Evolutionary conservation across 2,329 filamentous ascomycete species (phyloP), one percentile per base, ranked within the genome.

Genomic region (Ophiostoma ulmi): DNA sequence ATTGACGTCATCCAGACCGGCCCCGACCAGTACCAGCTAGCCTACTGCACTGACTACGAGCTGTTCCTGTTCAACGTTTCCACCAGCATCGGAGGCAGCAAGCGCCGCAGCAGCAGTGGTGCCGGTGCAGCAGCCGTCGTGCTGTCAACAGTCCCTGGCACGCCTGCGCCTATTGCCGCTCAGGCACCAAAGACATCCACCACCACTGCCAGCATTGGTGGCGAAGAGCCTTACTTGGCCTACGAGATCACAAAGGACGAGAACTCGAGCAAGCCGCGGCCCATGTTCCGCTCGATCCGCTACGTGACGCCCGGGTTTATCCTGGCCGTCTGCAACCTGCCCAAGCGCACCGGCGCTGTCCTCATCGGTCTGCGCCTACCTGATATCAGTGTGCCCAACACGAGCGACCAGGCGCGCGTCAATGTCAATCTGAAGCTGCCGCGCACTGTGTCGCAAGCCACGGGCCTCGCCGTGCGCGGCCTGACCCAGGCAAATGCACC

Each of bases 11-110:
- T 86, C 67, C 88, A 91, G 78, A 86, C 83, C 7, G 85, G 84
- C 17, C 82, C 86, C 20, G 83, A 86, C 48, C 82, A 85, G 55
- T 95, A 91, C 78, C 86, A 89, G 74, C 81, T 97, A 70, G 90
- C 89, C 3, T 97, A 93, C 79, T 94, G 91, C 79, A 89, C 91
- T 75, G 89, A 92, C 74, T 83, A 90, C 77, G 88, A 93, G 74
- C 84, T 98, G 67, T 91, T 89, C 79, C 81, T 90, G 48, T 55
- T 91, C 75, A 86, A 86, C 41, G 79, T 92, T 61, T 82, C 78
- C 74, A 84, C 82, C 76, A 39, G 20, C 41, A 81, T 83, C 73
- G 75, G 81, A 64, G 76, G 80, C 61, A 65, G 58, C n/a, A 26
- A 58, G 52, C 52, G 52, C 22, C 52, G 20, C 22, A 48, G 67